These are phyloP conservation scores for Daldinia bambusicola DNA, from an alignment of 495 filamentous ascomycete species.

Conservation along the genomic window DNA sequence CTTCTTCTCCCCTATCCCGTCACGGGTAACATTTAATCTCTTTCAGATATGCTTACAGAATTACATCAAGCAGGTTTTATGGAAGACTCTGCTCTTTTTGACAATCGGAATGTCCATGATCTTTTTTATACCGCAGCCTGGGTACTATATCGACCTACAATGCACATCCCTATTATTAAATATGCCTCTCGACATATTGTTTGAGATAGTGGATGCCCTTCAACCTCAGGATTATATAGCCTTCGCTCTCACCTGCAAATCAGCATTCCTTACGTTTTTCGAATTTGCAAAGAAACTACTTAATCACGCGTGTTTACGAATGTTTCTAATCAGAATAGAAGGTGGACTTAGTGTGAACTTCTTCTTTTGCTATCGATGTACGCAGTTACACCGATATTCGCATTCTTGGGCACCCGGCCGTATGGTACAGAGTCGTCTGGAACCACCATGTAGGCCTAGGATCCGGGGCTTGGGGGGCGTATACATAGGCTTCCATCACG, in stretches of 20 bases:
- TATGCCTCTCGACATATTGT: background rate
- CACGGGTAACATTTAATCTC: background rate
- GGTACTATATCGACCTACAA: background rate
- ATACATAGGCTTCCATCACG: background rate
- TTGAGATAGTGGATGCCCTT: background rate
- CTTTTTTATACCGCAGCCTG: background rate
- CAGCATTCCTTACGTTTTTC: background rate
- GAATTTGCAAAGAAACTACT: background rate
- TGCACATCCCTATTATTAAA: background rate
- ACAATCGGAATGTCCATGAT: background rate
- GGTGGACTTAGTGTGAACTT: background rate
- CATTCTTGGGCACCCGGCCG: background rate
- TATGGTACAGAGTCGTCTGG: background rate
- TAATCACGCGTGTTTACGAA: too few species aligned
- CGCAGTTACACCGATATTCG: background rate
- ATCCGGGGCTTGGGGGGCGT: too few species aligned
- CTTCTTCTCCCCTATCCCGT: background rate
- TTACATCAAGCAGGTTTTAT: background rate
- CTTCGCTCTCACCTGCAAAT: background rate
- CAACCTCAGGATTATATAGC: background rate
- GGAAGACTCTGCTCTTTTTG: background rate
- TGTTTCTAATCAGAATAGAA: too few species aligned
- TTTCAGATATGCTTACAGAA: background rate
- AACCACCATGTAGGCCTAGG: background rate
- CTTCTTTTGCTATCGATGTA: background rate